phyloP scores from a whole-genome alignment of 208 protist genomes.

The Leishmania lainsoni region DNA sequence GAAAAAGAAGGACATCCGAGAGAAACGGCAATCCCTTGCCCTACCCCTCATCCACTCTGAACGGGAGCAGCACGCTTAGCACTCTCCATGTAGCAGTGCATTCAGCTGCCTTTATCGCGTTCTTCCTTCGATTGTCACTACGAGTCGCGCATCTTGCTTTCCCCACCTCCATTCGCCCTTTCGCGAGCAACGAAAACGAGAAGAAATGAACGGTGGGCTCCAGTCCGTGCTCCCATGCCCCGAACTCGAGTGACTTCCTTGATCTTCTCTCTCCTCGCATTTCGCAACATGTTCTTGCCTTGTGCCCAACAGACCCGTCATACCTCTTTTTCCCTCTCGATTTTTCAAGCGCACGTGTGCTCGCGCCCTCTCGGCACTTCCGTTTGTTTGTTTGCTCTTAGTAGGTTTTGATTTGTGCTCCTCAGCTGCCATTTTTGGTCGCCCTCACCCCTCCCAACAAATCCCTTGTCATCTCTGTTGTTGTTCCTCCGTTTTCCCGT shows the following conservation, averaged over 20 bases:
- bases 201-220: background rate
- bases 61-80: background rate
- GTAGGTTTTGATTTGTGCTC: background rate
- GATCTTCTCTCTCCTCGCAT: background rate
- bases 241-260: background rate
- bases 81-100: background rate
- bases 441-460: too few species aligned
- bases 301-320: background rate
- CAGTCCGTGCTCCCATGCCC: background rate
- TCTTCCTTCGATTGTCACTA: background rate
- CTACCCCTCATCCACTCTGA: background rate
- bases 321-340: background rate
- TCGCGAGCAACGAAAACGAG: background rate
- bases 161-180: background rate
- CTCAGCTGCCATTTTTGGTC: background rate
- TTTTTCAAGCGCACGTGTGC: too few species aligned
- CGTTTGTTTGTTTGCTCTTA: background rate
- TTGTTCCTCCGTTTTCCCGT: slow-evolving; percentile 12
- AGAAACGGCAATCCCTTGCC: background rate
- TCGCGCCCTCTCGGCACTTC: too few species aligned
- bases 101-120: background rate
- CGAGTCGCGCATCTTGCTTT: slow-evolving; percentile 4
- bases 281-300: background rate
- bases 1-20: background rate
- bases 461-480: background rate